Conservation (phyloP, 2,329 filamentous ascomycete species). For the Curvularia spicifera region DNA sequence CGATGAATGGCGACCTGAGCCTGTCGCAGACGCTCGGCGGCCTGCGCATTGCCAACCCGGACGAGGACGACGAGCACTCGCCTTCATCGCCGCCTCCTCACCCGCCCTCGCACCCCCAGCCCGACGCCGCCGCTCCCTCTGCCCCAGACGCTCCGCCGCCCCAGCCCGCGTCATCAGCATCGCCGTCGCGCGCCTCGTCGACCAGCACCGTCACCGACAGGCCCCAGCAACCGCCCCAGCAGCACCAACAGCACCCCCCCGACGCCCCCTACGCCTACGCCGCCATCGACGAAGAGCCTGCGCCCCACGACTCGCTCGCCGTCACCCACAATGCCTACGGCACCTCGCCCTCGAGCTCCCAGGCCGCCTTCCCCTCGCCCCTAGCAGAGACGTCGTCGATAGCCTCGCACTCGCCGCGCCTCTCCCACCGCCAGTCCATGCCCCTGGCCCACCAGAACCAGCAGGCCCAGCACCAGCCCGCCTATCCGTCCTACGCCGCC, state of each 20-base stretch:
- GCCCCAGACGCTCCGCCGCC: conserved; percentile 21
- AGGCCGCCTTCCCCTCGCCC: conserved; percentile 35
- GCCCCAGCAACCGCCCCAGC: conserved; percentile 16
- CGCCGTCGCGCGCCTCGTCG: conserved; percentile 42
- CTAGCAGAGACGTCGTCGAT: conserved; percentile 35
- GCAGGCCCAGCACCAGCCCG: conserved; percentile 49
- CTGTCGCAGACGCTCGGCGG: conserved; percentile 91
- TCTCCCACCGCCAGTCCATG: conserved; percentile 54
- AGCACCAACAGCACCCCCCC: conserved; percentile 15
- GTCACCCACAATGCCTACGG: conserved; percentile 52
- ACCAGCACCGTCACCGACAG: conserved; percentile 50
- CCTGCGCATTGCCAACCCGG: conserved; percentile 94
- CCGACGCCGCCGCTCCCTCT: conserved; percentile 36
- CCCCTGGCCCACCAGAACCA: conserved; percentile 53
- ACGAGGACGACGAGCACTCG: conserved; percentile 64
- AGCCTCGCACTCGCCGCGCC: conserved; percentile 41
- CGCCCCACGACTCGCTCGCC: conserved; percentile 45
- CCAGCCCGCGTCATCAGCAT: conserved; percentile 30
- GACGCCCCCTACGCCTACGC: conserved; percentile 21
- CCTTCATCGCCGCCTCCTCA: background rate
- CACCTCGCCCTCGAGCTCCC: conserved; percentile 34
- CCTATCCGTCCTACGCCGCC: conserved; percentile 40
- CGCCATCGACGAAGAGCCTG: conserved; percentile 34
- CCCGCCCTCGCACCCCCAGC: background rate
- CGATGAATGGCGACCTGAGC: conserved; percentile 91